Base-by-base conservation (phyloP, 2,329 filamentous ascomycete species). In the Fusarium citri region DNA sequence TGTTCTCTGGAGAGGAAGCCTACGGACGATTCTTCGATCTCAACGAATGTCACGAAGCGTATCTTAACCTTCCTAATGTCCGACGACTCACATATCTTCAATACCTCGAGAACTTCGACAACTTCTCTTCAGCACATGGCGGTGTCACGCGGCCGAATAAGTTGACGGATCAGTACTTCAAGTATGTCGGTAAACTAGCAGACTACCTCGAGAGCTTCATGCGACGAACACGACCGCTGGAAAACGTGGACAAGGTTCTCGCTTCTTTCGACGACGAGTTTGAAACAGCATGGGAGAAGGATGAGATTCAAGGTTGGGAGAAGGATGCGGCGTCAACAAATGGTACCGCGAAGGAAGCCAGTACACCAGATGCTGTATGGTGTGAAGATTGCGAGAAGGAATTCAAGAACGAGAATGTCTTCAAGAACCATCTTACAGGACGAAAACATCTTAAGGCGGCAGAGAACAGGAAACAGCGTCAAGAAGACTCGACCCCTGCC, bases 1-100 rank as follows among this genome's bases (percentile, higher is more conserved):
- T 98, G 84, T 99, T 99, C 80, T 97, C 94, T 0, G 96, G 96
- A 66, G 97, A 99, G 80, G 96, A 99, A 80, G 92, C 91, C 0
- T 98, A 92, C 76, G 96, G 96, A 45, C 92, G 94, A 73, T 99
- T 93, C 80, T 92, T 99, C 76, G 96, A 99, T 79, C 83, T 99
- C 48, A 95, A 92, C 20, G 87, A 85, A 41, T 88, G 90, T 72
- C 94, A 98, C 80, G 95, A 98, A 76, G 86, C 92, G 16, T 99
- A 94, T 77, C 86, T 98, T 64, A 99, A 99, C 77, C 85, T 99
- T 11, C 92, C 94, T 4, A 91, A 92, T 55, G 89, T 94, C 22
- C 97, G 97, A 80, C 89, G 95, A 55, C 83, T 96, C 43, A 92
- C 89, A 18, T 99, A 99, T 77, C 85, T 98, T 50, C 94, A 98